Conservation (phyloP, 768 basidiomycete species). For the Tulasnella sp. region DNA sequence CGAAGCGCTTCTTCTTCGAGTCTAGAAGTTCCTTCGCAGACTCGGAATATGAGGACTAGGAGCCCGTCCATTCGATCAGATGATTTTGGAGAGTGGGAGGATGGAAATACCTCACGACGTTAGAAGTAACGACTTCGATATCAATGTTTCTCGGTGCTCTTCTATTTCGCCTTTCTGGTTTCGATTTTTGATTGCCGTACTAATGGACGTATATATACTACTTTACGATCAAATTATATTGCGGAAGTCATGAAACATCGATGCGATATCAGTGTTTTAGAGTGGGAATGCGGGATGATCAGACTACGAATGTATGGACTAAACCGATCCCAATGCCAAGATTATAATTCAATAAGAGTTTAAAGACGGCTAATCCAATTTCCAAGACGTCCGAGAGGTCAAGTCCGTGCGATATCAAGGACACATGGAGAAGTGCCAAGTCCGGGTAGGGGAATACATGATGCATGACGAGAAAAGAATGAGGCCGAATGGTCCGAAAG, state of each 20-base stretch:
- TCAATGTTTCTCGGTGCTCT: not conserved
- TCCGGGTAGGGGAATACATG: not conserved
- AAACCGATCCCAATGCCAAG: not conserved
- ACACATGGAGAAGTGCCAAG: not conserved
- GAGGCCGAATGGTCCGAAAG: not conserved
- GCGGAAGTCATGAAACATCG: not conserved
- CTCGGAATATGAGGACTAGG: not conserved
- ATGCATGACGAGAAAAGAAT: not conserved
- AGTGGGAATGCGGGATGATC: not conserved
- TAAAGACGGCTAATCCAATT: not conserved
- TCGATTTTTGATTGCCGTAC: too few species aligned
- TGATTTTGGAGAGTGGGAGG: constrained; percentile 29
- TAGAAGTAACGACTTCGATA: not conserved
- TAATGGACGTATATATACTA: not conserved
- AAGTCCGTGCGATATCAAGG: not conserved
- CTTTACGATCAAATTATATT: not conserved
- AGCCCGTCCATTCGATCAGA: constrained; percentile 21
- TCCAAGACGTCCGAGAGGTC: not conserved
- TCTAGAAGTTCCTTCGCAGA: not conserved
- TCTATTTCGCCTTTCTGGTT: not conserved
- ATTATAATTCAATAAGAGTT: not conserved
- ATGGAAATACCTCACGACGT: not conserved
- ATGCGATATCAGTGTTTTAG: not conserved
- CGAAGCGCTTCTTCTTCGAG: not conserved
- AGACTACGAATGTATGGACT: not conserved